phyloP scores from a whole-genome alignment of 2,329 filamentous ascomycete species.

The Aphanoascus verrucosus region DNA sequence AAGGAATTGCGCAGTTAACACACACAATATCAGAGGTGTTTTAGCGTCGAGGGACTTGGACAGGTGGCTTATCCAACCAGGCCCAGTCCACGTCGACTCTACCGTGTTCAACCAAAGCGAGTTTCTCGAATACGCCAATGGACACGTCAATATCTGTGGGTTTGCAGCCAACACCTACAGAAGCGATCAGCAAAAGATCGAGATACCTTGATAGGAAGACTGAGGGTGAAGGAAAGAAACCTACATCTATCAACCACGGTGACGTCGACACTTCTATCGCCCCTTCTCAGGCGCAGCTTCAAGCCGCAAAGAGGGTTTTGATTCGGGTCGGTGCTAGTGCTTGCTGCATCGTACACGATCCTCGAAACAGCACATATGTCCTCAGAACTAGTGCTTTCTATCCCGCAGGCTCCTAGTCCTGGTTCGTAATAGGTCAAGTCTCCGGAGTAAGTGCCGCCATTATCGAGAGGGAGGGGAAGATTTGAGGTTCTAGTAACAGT shows the following conservation, averaged over 20 bases:
- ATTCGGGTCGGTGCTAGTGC: conserved; percentile 47
- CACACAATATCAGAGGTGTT: too few species aligned
- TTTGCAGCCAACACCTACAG: conserved; percentile 37
- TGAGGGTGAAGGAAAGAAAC: conserved; percentile 8
- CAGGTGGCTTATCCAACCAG: conserved; percentile 37
- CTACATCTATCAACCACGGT: conserved; percentile 58
- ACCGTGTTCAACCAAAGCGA: conserved; percentile 39
- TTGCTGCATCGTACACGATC: conserved; percentile 52
- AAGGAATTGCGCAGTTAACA: neutral
- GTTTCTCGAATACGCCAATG: conserved; percentile 37
- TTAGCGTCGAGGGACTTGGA: conserved; percentile 9
- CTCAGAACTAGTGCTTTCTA: conserved; percentile 44
- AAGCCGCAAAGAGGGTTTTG: conserved; percentile 56
- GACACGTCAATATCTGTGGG: conserved; percentile 43
- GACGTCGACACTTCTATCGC: conserved; percentile 48
- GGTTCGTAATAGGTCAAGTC: conserved; percentile 61
- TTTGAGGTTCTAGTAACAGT: conserved; percentile 27
- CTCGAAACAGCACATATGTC: conserved; percentile 57
- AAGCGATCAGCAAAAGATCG: conserved; percentile 12
- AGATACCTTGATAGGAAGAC: neutral
- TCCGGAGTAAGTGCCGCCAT: conserved; percentile 46
- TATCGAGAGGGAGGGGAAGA: conserved; percentile 42
- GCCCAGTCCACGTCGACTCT: conserved; percentile 42
- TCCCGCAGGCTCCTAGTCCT: conserved; percentile 59
- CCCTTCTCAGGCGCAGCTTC: conserved; percentile 51